phyloP scores from a whole-genome alignment of 2,329 filamentous ascomycete genomes.

The Nothomitra cinnamomea region DNA sequence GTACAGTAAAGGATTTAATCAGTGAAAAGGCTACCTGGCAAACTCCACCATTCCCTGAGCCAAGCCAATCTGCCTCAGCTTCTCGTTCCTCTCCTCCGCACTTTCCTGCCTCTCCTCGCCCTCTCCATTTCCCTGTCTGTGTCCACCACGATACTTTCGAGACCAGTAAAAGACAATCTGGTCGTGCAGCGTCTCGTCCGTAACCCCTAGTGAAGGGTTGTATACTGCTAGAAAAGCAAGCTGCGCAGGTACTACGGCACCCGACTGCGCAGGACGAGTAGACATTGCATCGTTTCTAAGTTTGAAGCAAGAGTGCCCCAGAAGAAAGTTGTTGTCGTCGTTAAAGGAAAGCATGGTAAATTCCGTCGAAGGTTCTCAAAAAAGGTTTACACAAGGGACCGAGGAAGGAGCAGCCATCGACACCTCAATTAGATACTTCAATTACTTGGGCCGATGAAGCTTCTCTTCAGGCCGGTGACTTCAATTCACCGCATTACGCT shows the following conservation, averaged over 20 bases:
- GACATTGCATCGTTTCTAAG: slow-evolving; percentile 4
- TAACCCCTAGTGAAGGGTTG: slow-evolving; percentile 63
- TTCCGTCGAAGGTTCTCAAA: too few species aligned
- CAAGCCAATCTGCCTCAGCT: slow-evolving; percentile 79
- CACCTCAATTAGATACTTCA: too few species aligned
- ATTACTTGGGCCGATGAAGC: too few species aligned
- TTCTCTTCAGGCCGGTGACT: neutral
- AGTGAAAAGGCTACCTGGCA: slow-evolving; percentile 35
- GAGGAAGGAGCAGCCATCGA: too few species aligned
- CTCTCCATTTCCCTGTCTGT: slow-evolving; percentile 16
- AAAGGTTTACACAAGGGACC: too few species aligned
- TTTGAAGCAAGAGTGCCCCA: neutral
- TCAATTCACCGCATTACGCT: neutral
- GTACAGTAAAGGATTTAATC: neutral
- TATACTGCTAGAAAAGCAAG: slow-evolving; percentile 89
- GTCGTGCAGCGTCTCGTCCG: slow-evolving; percentile 55
- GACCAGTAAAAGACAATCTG: slow-evolving; percentile 93
- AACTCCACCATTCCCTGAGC: slow-evolving; percentile 96
- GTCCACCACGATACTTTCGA: slow-evolving; percentile 14
- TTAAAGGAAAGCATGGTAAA: neutral
- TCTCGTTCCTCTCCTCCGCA: slow-evolving; percentile 58
- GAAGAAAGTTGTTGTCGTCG: neutral
- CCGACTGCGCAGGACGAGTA: neutral
- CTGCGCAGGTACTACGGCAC: slow-evolving; percentile 47
- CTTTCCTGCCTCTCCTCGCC: slow-evolving; percentile 10